A percentile compares a stretch with the other conserved stretches of the same genome.
phyloP scores from a whole-genome alignment of 2,329 filamentous ascomycete genomes.

The Dactylellina leptospora region DNA sequence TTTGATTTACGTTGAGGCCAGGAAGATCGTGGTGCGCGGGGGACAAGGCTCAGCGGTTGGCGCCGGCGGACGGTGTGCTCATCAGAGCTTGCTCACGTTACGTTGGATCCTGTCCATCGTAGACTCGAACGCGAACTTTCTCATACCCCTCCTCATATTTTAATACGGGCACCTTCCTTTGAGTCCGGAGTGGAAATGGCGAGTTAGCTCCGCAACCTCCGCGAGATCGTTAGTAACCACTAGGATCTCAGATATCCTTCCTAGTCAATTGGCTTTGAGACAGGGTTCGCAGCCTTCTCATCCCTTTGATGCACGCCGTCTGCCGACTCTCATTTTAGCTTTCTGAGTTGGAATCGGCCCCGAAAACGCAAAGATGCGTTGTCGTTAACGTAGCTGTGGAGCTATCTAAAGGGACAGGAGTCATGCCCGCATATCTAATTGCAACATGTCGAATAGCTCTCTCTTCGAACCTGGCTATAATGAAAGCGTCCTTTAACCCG shows the following conservation, averaged over 20 bases:
- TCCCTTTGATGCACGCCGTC: slow-evolving; percentile 18
- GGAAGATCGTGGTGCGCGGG: too few relatives aligned
- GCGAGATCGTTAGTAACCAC: neutral
- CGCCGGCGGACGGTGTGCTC: too few relatives aligned
- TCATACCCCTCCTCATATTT: neutral
- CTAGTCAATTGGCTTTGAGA: neutral
- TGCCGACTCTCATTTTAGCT: slow-evolving; percentile 3
- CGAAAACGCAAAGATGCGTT: slow-evolving; percentile 34
- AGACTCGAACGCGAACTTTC: slow-evolving; percentile 1
- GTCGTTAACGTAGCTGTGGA: slow-evolving; percentile 2
- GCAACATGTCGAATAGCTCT: neutral
- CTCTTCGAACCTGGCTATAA: neutral
- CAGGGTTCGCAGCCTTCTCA: slow-evolving; percentile 16
- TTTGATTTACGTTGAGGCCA: too few relatives aligned
- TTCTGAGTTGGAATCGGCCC: slow-evolving; percentile 15
- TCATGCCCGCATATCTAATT: neutral
- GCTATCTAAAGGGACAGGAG: neutral
- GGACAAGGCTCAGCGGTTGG: too few relatives aligned
- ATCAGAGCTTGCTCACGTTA: too few relatives aligned
- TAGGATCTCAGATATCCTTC: neutral
- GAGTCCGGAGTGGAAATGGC: neutral
- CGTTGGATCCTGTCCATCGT: slow-evolving; percentile 16
- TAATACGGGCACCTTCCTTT: neutral
- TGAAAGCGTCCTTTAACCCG: neutral
- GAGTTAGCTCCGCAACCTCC: slow-evolving; percentile 31